Base-by-base conservation (phyloP, 805 yeast genomes). In the Kodamaea hsintzibuensis region DNA sequence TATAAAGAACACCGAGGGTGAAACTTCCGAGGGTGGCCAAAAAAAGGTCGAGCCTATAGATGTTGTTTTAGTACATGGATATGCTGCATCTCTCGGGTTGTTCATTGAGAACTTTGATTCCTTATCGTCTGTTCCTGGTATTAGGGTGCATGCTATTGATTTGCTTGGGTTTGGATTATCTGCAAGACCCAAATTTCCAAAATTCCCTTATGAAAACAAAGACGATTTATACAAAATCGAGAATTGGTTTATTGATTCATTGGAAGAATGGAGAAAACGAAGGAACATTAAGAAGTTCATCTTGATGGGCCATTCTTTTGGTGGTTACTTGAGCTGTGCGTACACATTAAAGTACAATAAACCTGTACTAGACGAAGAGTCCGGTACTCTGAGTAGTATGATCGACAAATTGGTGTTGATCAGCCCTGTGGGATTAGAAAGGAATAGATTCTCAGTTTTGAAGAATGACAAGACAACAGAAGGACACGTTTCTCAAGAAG, bases 71-170 rank as follows among this genome's bases (percentile, higher is more conserved):
- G 71, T 95, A 3, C 99, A 93, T 69, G 99, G 99, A 0, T 91
- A 91, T 65, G 97, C 96, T 1, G 96, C 98, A 0, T 89, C 96
- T 1, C 80, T 91, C 12, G 93, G 96, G 22, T 84, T 91, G 52
- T 93, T 84, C 61, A 81, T 86, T 62, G 82, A 86, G 57, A 93
- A 89, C 64, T 82, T 89, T 58, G 81, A 80, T 46, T 61, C 53
- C 27, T 67, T 80, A 30, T 70, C 77, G 7, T 61, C 72, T 4
- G 71, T 86, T 8, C 82, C 83, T 1, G 85, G 88, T 3, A 74
- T 78, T 12, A 75, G 80, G 43, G 62, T 89, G 35, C 91, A 85
- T 65, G 85, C 90, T 0, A 73, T 89, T 18, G 96, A 89, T 63
- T 66, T 86, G 60, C 81, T 86, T 0, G 91, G 91, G 3, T 85